Evolutionary conservation across 139 green algal genomes (phyloP), one percentile per base, ranked within the genome.

Genomic region (Spirogloea muscicola): DNA sequence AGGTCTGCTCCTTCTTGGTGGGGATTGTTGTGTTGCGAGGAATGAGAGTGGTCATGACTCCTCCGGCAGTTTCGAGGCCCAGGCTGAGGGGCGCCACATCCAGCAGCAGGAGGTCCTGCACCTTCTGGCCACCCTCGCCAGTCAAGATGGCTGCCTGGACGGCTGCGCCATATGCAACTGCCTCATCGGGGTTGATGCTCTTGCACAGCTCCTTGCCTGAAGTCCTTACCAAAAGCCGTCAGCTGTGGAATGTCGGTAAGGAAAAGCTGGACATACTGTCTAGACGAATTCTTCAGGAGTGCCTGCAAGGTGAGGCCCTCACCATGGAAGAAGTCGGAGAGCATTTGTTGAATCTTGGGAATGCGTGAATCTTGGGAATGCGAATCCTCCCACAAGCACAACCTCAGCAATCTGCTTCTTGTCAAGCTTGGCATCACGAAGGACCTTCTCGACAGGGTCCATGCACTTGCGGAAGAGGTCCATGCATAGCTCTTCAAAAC

Each of bases 151-250:
- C 65, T 1, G 65, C 65, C 81, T 87, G 90, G 6, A 98, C 94
- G 10, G 94, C 94, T 16, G 94, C 94, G 38, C 94, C 94, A 82
- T 98, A 98, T 3, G 94, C 94, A n/a, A 98, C 94, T 21, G 94
- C 94, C 87, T 99, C 94, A 72, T 99, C 94, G 31, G 94, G 94
- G 90, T 99, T 99, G 91, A 99, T 99, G 74, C 67, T 88, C 88
- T 98, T 98, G 92, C 91, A 95, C 42, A 99, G 90, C 87, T 99
- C 94, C 91, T 98, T 98, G 80, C 94, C 93, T 92, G n/a, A n/a
- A n/a, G n/a, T n/a, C n/a, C n/a, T n/a, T n/a, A n/a, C n/a, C n/a
- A n/a, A n/a, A n/a, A n/a, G n/a, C n/a, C n/a, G n/a, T n/a, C n/a
- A n/a, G n/a, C n/a, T n/a, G n/a, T n/a, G n/a, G n/a, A n/a, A n/a